These are phyloP conservation scores for Selenicereus undatus DNA, from an alignment of 148 eudicot genomes.

Conservation along the genomic window DNA sequence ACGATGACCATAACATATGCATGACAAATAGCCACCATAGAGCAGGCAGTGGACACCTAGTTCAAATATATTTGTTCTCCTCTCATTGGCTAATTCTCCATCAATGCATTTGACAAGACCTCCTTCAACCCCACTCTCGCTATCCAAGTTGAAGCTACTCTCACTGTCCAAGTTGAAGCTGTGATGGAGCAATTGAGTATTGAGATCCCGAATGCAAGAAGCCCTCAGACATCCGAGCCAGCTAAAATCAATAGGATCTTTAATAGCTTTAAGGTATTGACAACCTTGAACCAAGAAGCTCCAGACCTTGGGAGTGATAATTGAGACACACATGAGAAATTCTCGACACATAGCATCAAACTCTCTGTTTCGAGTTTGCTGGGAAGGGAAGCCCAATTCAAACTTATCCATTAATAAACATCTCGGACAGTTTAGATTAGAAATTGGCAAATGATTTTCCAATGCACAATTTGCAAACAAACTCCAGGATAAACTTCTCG, in stretches of 20 bases:
- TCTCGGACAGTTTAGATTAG: conserved; percentile 15
- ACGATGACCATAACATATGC: conserved; percentile 40
- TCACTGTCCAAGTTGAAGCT: neutral
- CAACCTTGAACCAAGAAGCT: conserved; percentile 28
- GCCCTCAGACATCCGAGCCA: conserved; percentile 35
- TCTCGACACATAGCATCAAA: conserved; percentile 28
- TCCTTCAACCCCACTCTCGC: neutral
- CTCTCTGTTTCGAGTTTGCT: conserved; percentile 16
- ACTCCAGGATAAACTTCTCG: conserved; percentile 31
- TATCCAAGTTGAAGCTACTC: neutral
- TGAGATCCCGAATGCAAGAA: neutral
- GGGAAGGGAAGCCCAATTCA: conserved; percentile 10
- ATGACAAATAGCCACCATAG: conserved; percentile 50
- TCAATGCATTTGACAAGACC: conserved; percentile 7
- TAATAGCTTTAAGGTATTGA: conserved; percentile 30
- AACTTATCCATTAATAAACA: conserved; percentile 33
- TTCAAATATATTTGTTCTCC: conserved; percentile 19
- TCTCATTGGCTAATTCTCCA: conserved; percentile 7
- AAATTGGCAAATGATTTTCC: neutral
- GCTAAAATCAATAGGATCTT: conserved; percentile 46
- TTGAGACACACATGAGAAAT: conserved; percentile 32
- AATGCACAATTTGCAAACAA: conserved; percentile 4
- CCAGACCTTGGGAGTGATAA: conserved; percentile 42
- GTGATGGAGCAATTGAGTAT: neutral
- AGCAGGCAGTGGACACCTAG: conserved; percentile 55